Base-by-base conservation (phyloP, 164 flowering plant genomes). In the Piper longum region DNA sequence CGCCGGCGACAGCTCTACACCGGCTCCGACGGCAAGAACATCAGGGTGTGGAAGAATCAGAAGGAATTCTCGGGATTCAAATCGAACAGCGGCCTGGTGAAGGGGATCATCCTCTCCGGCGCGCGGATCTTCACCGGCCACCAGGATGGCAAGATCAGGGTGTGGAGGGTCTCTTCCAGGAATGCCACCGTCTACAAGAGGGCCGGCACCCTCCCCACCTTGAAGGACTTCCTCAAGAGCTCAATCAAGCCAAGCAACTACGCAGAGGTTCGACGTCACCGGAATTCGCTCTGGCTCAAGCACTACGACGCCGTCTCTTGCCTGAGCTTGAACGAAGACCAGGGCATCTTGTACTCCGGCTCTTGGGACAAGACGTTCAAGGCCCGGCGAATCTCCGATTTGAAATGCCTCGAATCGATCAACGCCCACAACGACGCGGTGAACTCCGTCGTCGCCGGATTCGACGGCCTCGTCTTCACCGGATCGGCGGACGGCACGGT, bases 21-120 rank as follows among this genome's bases (percentile, higher is more conserved):
- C 4, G 97, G 97, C n/a, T 90, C 97, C 1, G 95, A 90, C 60
- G 86, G 97, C 79, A 90, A 90, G 77, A 90, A 90, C 76, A 88
- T 90, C 62, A 88, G 95, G 6, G 91, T 88, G 0, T 90, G 97
- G 95, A 86, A 82, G 70, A 75, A 82, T 66, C 72, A 81, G 59
- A 72, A 88, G 57, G 95, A 90, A 59, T 86, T 66, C 62, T 54
- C 83, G 0, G 92, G 82, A 1, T 90, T 90, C 71, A 88, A 88
- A 72, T 82, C 93, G 3, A 83, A 70, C 71, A 88, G 96, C n/a
- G 97, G 96, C 0, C 65, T 90, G 36, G 96, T 91, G 1, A 88
- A 91, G 63, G 91, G 91, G 5, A 91, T 91, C 16, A 72, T 91
- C 0, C 74, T 88, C 16, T 72, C 88, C 5, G 85, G 85, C 0